Conservation (phyloP, 2,329 filamentous ascomycete genomes). For the Orbilia quercus region DNA sequence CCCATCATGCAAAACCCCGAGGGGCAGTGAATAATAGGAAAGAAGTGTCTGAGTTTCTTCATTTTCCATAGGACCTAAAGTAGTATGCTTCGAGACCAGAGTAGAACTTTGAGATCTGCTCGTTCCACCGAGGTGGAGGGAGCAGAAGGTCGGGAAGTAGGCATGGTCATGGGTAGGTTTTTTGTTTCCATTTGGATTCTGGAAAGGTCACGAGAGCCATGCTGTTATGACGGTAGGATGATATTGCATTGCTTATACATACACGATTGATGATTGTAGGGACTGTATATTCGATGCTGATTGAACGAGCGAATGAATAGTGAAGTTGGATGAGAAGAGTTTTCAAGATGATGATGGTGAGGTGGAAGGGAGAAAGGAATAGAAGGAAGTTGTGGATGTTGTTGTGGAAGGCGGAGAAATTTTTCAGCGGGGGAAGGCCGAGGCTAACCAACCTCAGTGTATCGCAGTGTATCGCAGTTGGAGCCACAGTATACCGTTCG, state of each 20-base stretch:
- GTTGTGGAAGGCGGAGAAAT: slow-evolving; percentile 29
- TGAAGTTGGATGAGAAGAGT: neutral
- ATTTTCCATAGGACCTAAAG: slow-evolving; percentile 56
- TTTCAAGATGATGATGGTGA: neutral
- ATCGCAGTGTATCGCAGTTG: too few relatives aligned
- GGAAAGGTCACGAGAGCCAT: slow-evolving; percentile 14
- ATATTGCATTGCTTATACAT: slow-evolving; percentile 36
- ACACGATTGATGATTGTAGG: slow-evolving; percentile 13
- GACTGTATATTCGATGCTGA: neutral
- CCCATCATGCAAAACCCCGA: neutral
- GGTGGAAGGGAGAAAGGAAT: slow-evolving; percentile 8
- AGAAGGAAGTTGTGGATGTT: slow-evolving; percentile 4
- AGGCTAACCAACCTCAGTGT: too few relatives aligned
- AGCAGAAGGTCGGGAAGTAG: slow-evolving; percentile 56
- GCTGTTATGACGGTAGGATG: neutral
- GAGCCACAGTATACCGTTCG: slow-evolving; percentile 44
- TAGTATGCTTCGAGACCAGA: slow-evolving; percentile 57
- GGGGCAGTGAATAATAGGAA: slow-evolving; percentile 1
- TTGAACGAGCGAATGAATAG: neutral
- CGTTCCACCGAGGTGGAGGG: slow-evolving; percentile 1
- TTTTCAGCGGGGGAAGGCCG: slow-evolving; percentile 26
- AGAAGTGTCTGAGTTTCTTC: slow-evolving; percentile 48
- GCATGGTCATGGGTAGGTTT: slow-evolving; percentile 51
- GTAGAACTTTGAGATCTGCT: slow-evolving; percentile 51
- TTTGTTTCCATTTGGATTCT: neutral